phyloP scores from a whole-genome alignment of 129 eudicot genomes.

The Cynara cardunculus region DNA sequence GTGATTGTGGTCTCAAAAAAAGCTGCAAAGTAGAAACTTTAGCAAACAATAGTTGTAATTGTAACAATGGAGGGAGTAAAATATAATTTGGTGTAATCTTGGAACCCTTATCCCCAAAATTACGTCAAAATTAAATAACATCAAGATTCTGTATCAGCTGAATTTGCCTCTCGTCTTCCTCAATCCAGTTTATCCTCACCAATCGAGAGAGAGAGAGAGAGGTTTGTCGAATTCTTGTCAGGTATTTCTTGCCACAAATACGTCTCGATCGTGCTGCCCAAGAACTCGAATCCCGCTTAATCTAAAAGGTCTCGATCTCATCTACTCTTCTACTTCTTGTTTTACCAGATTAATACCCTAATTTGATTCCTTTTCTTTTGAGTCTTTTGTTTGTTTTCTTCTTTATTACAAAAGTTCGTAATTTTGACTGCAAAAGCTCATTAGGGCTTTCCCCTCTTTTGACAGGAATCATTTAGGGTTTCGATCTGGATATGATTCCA shows the following conservation, averaged over 20 bases:
- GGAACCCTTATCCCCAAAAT: slow-evolving; percentile 22
- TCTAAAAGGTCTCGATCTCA: slow-evolving; percentile 20
- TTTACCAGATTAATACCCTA: slow-evolving; percentile 6
- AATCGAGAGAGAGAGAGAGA: not conserved
- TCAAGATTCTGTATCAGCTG: slow-evolving; percentile 15
- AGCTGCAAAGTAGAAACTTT: not conserved
- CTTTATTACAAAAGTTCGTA: not conserved
- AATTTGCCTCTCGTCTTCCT: slow-evolving; percentile 5
- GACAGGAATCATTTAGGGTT: slow-evolving; percentile 15
- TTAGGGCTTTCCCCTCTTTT: slow-evolving; percentile 9
- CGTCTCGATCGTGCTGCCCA: not conserved
- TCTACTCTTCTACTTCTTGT: slow-evolving; percentile 6
- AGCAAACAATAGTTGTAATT: slow-evolving; percentile 12
- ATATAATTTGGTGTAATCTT: slow-evolving; percentile 11
- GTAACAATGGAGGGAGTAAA: slow-evolving; percentile 28
- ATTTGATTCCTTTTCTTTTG: not conserved
- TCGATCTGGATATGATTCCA: slow-evolving; percentile 8
- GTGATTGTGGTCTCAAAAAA: no score
- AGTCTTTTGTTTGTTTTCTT: not conserved
- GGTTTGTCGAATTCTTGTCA: not conserved
- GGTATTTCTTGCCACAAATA: not conserved
- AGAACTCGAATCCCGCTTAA: slow-evolving; percentile 8
- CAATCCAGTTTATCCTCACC: slow-evolving; percentile 5
- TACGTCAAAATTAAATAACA: slow-evolving; percentile 13
- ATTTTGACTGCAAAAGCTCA: not conserved